Evolutionary conservation across 2,329 filamentous ascomycete genomes (phyloP), one percentile per base, ranked within the genome.

Genomic region (Xenoacremonium recifei): DNA sequence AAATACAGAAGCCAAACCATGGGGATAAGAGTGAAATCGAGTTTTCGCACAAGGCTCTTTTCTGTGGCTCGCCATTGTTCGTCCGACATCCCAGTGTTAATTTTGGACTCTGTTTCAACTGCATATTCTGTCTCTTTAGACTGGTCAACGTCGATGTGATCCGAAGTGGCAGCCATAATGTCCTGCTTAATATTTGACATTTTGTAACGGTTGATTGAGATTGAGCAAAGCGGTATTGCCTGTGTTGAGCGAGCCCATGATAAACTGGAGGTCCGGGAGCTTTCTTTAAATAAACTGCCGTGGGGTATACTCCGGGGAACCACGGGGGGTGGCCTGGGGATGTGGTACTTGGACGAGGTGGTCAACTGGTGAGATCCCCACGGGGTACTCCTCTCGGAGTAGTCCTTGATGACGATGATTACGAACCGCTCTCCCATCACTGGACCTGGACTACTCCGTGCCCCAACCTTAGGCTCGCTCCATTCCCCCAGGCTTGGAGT

Each of bases 11-110:
- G 18, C 53, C 49, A 58, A 4, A 57, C 40, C 15, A 51, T 48
- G 1, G 55, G 55, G 38, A 60, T 37, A 7, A 60, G 37, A 3
- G 55, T 59, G 40, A 53, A 39, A 30, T 60, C 55, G 6, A 60
- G 49, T 25, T 54, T 54, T 21, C 44, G 40, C 5, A 59, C 57
- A 5, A 59, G 25, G 5, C 25, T 42, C 38, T 41, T 55, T 34
- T 55, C 50, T 2, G 37, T 31, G 25, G n/a, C 9, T 21, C 5
- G 10, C 20, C 3, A 36, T 36, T 36, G 23, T n/a, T n/a, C n/a
- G n/a, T n/a, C n/a, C n/a, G n/a, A n/a, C n/a, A n/a, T n/a, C n/a
- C n/a, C n/a, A 27, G 23, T 27, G 23, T 27, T 27, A 9, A 9
- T 7, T 27, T 13, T 27, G 13, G 23, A 13, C 9, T 27, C 23